Evolutionary conservation across 306 rosid species (phyloP).

Genomic region (Dryas alaskensis): DNA sequence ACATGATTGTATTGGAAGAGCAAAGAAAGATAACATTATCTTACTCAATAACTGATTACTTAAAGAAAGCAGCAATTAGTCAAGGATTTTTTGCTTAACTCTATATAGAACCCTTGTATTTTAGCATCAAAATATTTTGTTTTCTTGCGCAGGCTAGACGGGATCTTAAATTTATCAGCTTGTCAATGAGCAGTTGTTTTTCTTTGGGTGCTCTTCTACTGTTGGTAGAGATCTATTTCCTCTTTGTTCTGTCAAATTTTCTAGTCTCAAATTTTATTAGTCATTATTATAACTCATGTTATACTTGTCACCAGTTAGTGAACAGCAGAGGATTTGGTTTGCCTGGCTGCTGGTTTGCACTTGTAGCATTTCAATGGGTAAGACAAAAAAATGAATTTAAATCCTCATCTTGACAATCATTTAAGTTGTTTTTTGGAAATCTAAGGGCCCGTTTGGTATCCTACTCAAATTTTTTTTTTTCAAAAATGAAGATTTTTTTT

Average conservation of each 20-base stretch:
- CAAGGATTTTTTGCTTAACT: background rate
- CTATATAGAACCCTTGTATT: background rate
- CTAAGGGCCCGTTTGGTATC: no score
- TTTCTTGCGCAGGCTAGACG: constrained; percentile 57
- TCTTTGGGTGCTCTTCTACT: constrained; percentile 43
- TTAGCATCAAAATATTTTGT: background rate
- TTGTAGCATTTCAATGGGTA: constrained; percentile 65
- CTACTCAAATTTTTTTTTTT: no score
- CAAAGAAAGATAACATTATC: background rate
- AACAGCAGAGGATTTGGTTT: constrained; percentile 50
- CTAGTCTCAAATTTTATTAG: constrained; percentile 3
- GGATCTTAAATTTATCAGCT: constrained; percentile 52
- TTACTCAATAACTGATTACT: background rate
- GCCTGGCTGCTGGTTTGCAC: constrained; percentile 55
- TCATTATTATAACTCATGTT: no score
- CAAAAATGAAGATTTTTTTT: no score
- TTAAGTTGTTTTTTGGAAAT: no score
- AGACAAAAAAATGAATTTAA: constrained; percentile 3
- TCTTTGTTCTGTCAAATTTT: constrained; percentile 1
- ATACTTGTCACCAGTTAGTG: constrained; percentile 28
- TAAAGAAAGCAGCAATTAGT: background rate
- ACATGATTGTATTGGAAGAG: background rate
- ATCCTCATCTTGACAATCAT: no score
- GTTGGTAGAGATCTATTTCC: constrained; percentile 30
- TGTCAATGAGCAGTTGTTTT: constrained; percentile 58